Evolutionary conservation across 1,284 basidiomycete species (phyloP).

Genomic region (Porodaedalea pini): DNA sequence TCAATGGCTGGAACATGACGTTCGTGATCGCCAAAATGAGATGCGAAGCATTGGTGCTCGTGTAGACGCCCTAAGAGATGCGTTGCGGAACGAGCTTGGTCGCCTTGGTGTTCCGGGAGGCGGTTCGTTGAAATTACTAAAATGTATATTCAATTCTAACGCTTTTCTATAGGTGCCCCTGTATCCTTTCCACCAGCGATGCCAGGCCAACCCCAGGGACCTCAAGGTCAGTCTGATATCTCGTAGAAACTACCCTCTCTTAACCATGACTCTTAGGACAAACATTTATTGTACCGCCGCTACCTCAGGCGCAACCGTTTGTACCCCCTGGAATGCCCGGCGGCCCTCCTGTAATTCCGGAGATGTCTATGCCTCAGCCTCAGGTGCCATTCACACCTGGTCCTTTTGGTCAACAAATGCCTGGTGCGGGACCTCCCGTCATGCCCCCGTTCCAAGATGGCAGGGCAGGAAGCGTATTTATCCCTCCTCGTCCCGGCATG

Average conservation of each 20-base stretch:
- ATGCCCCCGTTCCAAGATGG: slow-evolving; percentile 14
- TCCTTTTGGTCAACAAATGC: no score
- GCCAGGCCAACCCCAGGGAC: slow-evolving; percentile 12
- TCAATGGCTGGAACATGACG: slow-evolving; percentile 70
- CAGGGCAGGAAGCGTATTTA: slow-evolving; percentile 1
- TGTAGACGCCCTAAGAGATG: slow-evolving; percentile 53
- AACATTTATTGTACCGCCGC: slow-evolving; percentile 18
- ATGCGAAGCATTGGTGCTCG: slow-evolving; percentile 60
- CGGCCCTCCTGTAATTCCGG: not conserved
- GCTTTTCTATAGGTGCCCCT: not conserved
- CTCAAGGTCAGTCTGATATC: not conserved
- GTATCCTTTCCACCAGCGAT: not conserved
- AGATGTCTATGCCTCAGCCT: slow-evolving; percentile 4
- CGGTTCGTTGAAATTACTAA: slow-evolving; percentile 21
- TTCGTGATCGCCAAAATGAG: slow-evolving; percentile 68
- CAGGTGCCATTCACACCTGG: not conserved
- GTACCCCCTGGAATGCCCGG: not conserved
- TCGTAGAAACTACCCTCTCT: no score
- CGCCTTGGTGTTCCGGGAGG: slow-evolving; percentile 32
- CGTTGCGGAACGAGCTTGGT: slow-evolving; percentile 47
- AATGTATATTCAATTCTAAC: not conserved
- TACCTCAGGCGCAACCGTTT: slow-evolving; percentile 2
- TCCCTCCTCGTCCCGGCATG: slow-evolving; percentile 8
- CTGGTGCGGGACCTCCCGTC: slow-evolving; percentile 7
- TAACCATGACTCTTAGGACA: slow-evolving; percentile 1